These are phyloP conservation scores for Cladobotryum protrusum DNA, from an alignment of 2,329 filamentous ascomycete species.

Conservation along the genomic window DNA sequence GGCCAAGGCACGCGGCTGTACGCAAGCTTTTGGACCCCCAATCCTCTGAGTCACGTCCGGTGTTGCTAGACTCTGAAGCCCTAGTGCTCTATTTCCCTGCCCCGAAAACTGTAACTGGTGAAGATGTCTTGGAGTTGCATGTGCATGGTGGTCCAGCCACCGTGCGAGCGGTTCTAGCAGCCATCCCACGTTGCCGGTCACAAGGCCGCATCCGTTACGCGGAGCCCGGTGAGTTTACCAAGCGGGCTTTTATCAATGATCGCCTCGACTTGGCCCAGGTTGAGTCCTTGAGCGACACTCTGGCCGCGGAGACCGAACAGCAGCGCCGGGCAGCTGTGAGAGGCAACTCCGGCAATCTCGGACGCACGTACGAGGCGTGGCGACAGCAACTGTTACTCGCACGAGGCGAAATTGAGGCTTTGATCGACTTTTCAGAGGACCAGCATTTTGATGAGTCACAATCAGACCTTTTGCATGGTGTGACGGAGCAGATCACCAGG, in stretches of 20 bases:
- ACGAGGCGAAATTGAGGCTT: slow-evolving; percentile 83
- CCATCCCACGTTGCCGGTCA: slow-evolving; percentile 54
- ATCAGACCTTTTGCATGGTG: slow-evolving; percentile 61
- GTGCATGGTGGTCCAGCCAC: slow-evolving; percentile 90
- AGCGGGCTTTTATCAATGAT: slow-evolving; percentile 81
- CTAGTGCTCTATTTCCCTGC: slow-evolving; percentile 76
- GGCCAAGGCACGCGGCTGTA: slow-evolving; percentile 58
- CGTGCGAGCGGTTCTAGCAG: slow-evolving; percentile 75
- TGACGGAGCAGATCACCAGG: slow-evolving; percentile 55
- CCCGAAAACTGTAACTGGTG: slow-evolving; percentile 81
- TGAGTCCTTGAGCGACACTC: slow-evolving; percentile 56
- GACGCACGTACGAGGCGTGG: slow-evolving; percentile 77
- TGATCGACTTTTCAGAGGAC: slow-evolving; percentile 97
- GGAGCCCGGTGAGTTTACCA: slow-evolving; percentile 92
- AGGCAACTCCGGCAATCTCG: slow-evolving; percentile 64
- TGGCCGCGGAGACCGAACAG: slow-evolving; percentile 77
- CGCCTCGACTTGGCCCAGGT: slow-evolving; percentile 82
- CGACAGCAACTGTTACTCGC: slow-evolving; percentile 69
- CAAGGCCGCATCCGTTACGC: slow-evolving; percentile 65
- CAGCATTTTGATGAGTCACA: slow-evolving; percentile 94
- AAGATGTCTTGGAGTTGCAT: slow-evolving; percentile 88
- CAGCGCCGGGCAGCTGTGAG: slow-evolving; percentile 82
- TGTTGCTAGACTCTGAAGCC: slow-evolving; percentile 72
- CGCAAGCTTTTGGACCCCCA: slow-evolving; percentile 62
- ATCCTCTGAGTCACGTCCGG: slow-evolving; percentile 13